Conservation (phyloP, 2,329 filamentous ascomycete genomes). For the Blastomyces parvus region DNA sequence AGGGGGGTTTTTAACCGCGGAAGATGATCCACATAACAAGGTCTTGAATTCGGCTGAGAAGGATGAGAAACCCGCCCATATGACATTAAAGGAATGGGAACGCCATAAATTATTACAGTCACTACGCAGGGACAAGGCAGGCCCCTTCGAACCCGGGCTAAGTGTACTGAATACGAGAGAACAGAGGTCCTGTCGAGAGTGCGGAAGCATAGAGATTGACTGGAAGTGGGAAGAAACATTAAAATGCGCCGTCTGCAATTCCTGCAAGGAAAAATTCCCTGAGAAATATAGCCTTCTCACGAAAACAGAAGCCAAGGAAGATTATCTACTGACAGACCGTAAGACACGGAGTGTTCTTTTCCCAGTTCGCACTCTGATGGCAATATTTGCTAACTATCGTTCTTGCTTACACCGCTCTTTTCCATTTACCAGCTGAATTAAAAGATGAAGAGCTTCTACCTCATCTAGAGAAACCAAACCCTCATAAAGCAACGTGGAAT, state of each 20-base stretch:
- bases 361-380: neutral
- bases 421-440: conserved; percentile 60
- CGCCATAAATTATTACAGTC: conserved; percentile 63
- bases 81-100: conserved; percentile 91
- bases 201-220: conserved; percentile 75
- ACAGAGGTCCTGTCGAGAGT: conserved; percentile 74
- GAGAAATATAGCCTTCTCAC: conserved; percentile 94
- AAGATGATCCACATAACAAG: conserved; percentile 85
- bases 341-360: conserved; percentile 30
- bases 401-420: neutral
- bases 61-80: conserved; percentile 67
- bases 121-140: conserved; percentile 62
- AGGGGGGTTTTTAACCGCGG: conserved; percentile 81
- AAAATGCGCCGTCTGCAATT: conserved; percentile 60
- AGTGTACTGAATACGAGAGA: conserved; percentile 58
- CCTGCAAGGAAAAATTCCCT: conserved; percentile 79
- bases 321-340: conserved; percentile 91
- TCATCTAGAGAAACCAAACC: conserved; percentile 81
- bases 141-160: conserved; percentile 83
- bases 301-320: conserved; percentile 91
- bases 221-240: conserved; percentile 91
- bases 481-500: conserved; percentile 92
- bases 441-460: conserved; percentile 78
- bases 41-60: conserved; percentile 51
- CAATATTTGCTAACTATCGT: conserved; percentile 10